Evolutionary conservation across 2,329 filamentous ascomycete species (phyloP).

Genomic region (Fusarium lyarnte): DNA sequence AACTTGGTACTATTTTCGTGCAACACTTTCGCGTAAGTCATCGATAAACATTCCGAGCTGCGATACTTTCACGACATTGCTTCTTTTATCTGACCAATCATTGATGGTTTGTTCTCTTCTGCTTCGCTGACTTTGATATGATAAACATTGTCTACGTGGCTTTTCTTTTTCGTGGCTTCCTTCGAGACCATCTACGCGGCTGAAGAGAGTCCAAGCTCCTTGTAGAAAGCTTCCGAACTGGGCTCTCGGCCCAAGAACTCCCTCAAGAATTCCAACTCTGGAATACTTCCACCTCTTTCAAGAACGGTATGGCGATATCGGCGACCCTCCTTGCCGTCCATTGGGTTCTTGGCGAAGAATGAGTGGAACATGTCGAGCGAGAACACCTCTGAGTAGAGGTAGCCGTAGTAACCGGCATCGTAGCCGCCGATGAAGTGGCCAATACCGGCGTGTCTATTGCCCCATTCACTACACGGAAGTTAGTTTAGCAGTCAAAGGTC

Average conservation of each 20-base stretch:
- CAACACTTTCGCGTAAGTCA: slow-evolving; percentile 1
- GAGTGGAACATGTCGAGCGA: slow-evolving; percentile 87
- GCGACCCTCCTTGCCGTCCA: slow-evolving; percentile 78
- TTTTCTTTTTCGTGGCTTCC: background rate
- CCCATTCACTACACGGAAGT: slow-evolving; percentile 66
- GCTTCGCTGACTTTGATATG: background rate
- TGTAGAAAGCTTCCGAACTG: slow-evolving; percentile 81
- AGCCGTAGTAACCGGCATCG: slow-evolving; percentile 85
- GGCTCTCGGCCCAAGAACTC: slow-evolving; percentile 82
- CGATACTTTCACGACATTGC: background rate
- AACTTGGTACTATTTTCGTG: background rate
- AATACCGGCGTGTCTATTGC: slow-evolving; percentile 81
- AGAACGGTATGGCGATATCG: slow-evolving; percentile 82
- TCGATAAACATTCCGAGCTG: background rate
- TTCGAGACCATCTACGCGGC: slow-evolving; percentile 4
- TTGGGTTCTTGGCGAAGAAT: slow-evolving; percentile 80
- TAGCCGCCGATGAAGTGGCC: slow-evolving; percentile 87
- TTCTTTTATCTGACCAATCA: background rate
- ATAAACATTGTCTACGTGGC: background rate
- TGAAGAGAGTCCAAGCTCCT: slow-evolving; percentile 69
- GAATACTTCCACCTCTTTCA: slow-evolving; percentile 79
- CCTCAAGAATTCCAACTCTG: slow-evolving; percentile 82
- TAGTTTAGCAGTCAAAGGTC: slow-evolving; percentile 29
- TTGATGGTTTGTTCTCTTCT: slow-evolving; percentile 6
- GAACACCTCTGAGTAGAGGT: slow-evolving; percentile 80